phyloP scores from a whole-genome alignment of 495 filamentous ascomycete species.

The Penicillium ochrochloron region DNA sequence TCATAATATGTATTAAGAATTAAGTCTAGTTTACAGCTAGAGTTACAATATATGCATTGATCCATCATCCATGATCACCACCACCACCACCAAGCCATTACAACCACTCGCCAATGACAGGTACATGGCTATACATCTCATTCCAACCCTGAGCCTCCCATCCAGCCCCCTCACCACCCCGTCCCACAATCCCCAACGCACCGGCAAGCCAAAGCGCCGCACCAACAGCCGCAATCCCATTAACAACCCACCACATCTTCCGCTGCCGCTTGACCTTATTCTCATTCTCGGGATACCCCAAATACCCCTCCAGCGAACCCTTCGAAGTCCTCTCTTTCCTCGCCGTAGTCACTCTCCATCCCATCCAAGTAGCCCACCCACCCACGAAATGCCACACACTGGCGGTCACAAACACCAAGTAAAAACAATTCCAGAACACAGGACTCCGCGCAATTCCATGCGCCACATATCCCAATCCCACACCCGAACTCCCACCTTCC shows the following conservation, averaged over 20 bases:
- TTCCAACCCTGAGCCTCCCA: constrained; percentile 86
- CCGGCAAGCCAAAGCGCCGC: constrained; percentile 78
- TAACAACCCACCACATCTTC: constrained; percentile 71
- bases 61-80: not conserved
- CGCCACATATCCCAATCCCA: constrained; percentile 80
- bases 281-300: constrained; percentile 44
- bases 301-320: constrained; percentile 41
- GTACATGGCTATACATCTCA: constrained; percentile 61
- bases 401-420: constrained; percentile 66
- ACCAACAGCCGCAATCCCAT: constrained; percentile 61
- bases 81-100: constrained; percentile 25
- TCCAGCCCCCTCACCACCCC: constrained; percentile 68
- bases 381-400: constrained; percentile 82
- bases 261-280: constrained; percentile 48
- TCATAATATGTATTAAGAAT: constrained; percentile 13
- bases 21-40: constrained; percentile 11
- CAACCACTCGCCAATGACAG: constrained; percentile 56
- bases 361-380: constrained; percentile 79
- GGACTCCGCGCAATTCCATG: constrained; percentile 79
- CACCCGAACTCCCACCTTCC: constrained; percentile 81
- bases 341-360: constrained; percentile 50
- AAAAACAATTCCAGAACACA: constrained; percentile 67
- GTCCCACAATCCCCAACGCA: constrained; percentile 74
- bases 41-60: constrained; percentile 20
- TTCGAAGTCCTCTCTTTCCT: constrained; percentile 41